A percentile compares a stretch with the other conserved stretches of the same genome.
These are phyloP conservation scores for Cryphonectria japonica DNA, from an alignment of 2,329 filamentous ascomycete genomes.

Conservation along the genomic window DNA sequence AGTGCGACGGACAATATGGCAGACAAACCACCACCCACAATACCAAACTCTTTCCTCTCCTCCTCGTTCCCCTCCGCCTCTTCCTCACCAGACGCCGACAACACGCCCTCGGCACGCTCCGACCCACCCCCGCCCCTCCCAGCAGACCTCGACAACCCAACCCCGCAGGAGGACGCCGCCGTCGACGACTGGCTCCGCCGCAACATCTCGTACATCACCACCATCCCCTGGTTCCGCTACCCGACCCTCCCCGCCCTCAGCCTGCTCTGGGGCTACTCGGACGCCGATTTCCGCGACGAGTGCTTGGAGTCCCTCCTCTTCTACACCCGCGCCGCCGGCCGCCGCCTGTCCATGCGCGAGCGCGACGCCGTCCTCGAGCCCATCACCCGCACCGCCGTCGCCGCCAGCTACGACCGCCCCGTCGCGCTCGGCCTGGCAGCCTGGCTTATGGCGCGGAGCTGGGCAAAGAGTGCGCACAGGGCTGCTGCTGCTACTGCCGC, in stretches of 20 bases:
- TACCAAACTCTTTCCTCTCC: conserved; percentile 5
- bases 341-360: conserved; percentile 23
- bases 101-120: not conserved
- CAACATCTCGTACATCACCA: conserved; percentile 26
- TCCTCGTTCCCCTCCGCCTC: not conserved
- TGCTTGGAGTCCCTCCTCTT: conserved; percentile 26
- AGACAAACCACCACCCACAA: conserved; percentile 2
- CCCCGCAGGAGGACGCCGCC: conserved; percentile 22
- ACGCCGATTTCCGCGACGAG: conserved; percentile 26
- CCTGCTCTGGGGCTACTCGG: conserved; percentile 28
- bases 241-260: conserved; percentile 22
- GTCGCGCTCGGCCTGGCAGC: conserved; percentile 19
- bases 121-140: conserved; percentile 26
- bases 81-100: not conserved
- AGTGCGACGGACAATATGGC: conserved; percentile 3
- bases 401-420: conserved; percentile 27
- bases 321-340: conserved; percentile 26
- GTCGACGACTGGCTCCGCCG: conserved; percentile 26
- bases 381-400: conserved; percentile 19
- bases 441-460: conserved; percentile 26
- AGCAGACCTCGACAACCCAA: conserved; percentile 24
- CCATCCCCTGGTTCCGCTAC: conserved; percentile 28
- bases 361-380: conserved; percentile 26
- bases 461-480: conserved; percentile 22
- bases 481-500: conserved; percentile 3